Evolutionary conservation across 2,329 filamentous ascomycete species (phyloP).

Genomic region (Colletotrichum destructivum): DNA sequence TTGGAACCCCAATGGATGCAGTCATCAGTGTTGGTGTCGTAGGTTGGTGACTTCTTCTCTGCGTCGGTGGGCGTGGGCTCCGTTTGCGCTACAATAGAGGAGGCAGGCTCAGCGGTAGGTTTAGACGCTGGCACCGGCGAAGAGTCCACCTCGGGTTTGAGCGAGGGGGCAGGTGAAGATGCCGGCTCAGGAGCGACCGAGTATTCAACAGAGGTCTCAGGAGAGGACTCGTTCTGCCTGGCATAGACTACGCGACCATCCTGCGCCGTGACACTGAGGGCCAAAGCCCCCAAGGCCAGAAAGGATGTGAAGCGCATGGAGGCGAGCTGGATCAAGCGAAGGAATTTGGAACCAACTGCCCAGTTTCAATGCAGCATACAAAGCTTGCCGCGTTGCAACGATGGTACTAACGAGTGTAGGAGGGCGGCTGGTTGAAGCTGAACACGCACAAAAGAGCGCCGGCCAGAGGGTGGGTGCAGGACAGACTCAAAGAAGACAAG

Average conservation of each 20-base stretch:
- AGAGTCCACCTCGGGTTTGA: background rate
- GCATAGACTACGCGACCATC: slow-evolving; percentile 13
- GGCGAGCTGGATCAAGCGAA: slow-evolving; percentile 17
- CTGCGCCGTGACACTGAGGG: slow-evolving; percentile 22
- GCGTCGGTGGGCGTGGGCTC: slow-evolving; percentile 19
- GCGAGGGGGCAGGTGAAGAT: background rate
- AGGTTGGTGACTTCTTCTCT: slow-evolving; percentile 16
- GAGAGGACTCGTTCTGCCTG: slow-evolving; percentile 29
- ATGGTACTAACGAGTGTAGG: slow-evolving; percentile 35
- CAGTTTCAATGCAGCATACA: slow-evolving; percentile 23
- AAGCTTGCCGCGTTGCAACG: slow-evolving; percentile 22
- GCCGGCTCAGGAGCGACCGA: slow-evolving; percentile 7
- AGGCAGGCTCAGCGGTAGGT: background rate
- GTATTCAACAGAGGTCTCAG: background rate
- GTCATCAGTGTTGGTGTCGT: slow-evolving; percentile 32
- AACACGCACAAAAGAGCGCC: slow-evolving; percentile 26
- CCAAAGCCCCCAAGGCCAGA: slow-evolving; percentile 31
- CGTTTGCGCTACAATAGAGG: slow-evolving; percentile 10
- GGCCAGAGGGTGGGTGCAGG: slow-evolving; percentile 28
- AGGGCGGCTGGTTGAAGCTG: slow-evolving; percentile 20
- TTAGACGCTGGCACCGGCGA: slow-evolving; percentile 1
- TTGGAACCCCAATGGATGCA: slow-evolving; percentile 38
- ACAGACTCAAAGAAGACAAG: slow-evolving; percentile 18
- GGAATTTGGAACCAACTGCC: slow-evolving; percentile 5
- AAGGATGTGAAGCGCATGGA: slow-evolving; percentile 29